phyloP scores from a whole-genome alignment of 2,329 filamentous ascomycete genomes.

The Aspergillus texensis region DNA sequence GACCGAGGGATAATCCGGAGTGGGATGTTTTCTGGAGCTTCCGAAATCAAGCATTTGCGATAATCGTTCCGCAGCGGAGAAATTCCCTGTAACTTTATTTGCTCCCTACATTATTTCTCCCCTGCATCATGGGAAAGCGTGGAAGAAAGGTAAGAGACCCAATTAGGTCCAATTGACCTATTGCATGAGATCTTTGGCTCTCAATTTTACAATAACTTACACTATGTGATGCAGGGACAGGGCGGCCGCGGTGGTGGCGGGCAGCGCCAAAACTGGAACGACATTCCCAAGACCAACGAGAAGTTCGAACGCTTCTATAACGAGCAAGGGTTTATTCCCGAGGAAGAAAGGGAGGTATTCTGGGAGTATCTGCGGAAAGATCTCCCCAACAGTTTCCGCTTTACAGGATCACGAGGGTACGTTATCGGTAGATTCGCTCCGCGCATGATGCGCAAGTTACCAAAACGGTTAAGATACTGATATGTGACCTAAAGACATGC shows the following conservation, averaged over 20 bases:
- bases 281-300: slow-evolving; percentile 77
- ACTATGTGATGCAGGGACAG: slow-evolving; percentile 38
- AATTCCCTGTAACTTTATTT: slow-evolving; percentile 4
- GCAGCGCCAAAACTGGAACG: slow-evolving; percentile 54
- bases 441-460: slow-evolving; percentile 5
- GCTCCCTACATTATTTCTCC: neutral
- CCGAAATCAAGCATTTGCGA: neutral
- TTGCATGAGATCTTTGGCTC: neutral
- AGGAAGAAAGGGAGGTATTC: slow-evolving; percentile 77
- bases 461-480: slow-evolving; percentile 12
- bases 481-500: slow-evolving; percentile 67
- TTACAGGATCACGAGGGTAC: slow-evolving; percentile 91
- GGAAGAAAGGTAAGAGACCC: slow-evolving; percentile 31
- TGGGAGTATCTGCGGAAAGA: slow-evolving; percentile 83
- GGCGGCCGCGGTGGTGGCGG: slow-evolving; percentile 41
- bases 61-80: slow-evolving; percentile 8
- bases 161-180: neutral
- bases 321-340: slow-evolving; percentile 70
- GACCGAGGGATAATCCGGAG: slow-evolving; percentile 11
- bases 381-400: slow-evolving; percentile 95
- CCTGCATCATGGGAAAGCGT: slow-evolving; percentile 33
- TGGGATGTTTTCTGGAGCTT: slow-evolving; percentile 14
- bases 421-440: slow-evolving; percentile 22
- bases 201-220: neutral
- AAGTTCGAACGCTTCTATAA: slow-evolving; percentile 88